Percentiles rank a stretch among this genome's conserved stretches.
Evolutionary conservation across 345 rosid genomes (phyloP).

Genomic region (Lepidium didymum): DNA sequence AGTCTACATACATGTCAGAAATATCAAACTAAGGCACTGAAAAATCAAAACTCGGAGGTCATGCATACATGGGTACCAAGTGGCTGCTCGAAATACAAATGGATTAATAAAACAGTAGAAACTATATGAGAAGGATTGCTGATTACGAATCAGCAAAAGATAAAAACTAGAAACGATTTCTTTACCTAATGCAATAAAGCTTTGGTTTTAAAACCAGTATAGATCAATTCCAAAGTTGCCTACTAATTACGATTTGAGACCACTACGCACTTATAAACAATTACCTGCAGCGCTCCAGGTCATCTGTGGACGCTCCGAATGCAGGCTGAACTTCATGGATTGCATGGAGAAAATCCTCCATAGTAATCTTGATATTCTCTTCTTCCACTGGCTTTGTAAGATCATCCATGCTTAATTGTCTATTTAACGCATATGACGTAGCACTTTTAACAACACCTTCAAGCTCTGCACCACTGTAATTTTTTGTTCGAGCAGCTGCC

Average conservation of each 20-base stretch:
- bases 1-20: conserved; percentile 42
- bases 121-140: background rate
- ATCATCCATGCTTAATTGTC: conserved; percentile 93
- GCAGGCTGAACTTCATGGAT: conserved; percentile 78
- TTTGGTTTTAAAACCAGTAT: background rate
- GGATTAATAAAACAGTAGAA: background rate
- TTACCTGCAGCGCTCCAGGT: conserved; percentile 93
- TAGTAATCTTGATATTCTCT: conserved; percentile 88
- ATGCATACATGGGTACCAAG: background rate
- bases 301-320: conserved; percentile 97
- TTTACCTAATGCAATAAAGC: background rate
- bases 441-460: conserved; percentile 99
- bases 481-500: conserved; percentile 96
- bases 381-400: conserved; percentile 96
- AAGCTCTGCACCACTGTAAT: conserved; percentile 98
- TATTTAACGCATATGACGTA: conserved; percentile 88
- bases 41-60: background rate
- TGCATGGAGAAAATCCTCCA: conserved; percentile 88
- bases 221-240: background rate
- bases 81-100: background rate
- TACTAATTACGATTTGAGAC: background rate
- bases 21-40: background rate
- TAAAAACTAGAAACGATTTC: background rate
- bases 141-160: background rate
- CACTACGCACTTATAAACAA: background rate